Base-by-base conservation (phyloP, 257 asterid species). In the Scutellaria galericulata region DNA sequence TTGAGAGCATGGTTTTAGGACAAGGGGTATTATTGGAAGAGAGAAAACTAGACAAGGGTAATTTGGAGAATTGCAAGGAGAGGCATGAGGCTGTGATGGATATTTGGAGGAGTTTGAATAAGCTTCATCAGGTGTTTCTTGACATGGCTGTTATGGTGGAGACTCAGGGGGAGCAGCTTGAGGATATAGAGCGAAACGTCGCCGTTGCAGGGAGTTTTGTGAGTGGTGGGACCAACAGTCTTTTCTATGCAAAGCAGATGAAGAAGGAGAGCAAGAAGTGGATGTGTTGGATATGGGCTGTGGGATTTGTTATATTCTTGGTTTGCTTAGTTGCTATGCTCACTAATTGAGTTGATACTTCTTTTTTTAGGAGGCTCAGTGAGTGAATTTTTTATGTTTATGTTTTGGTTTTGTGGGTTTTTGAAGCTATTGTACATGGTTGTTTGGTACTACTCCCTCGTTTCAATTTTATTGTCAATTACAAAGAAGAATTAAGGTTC, bases 111-210 rank as follows among this genome's bases (percentile, higher is more conserved):
- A 93, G 97, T 77, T 74, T 93, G 89, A 88, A 86, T 27, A 90
- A 84, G 83, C 98, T 91, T 71, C 97, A 90, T 83, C 96, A 89
- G 77, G 86, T 89, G 68, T 93, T 89, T 82, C 96, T 93, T 45
- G 96, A 93, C 66, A 86, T 93, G 92, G 96, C 91, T 53, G 96
- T 86, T 37, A 56, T 93, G 80, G 96, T 91, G 68, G 98, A 87
- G 79, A 66, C 89, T 54, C 97, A 93, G 60, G 96, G 92, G 1
- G 90, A 88, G 46, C 76, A 77, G 84, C 73, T 87, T 31, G 87
- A 86, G 62, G 91, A 89, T 64, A 89, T 89, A 5, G 98, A 89
- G 79, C 76, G 66, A 2, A 88, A 84, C 37, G 88, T 93, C 9
- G 90, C 86, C 0, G 65, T 13, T 1, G 97, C 97, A 0, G 92